A percentile compares a stretch with the other conserved stretches of the same genome.
These are phyloP conservation scores for Penicillium sp. DNA, from an alignment of 2,329 filamentous ascomycete genomes.

Conservation along the genomic window DNA sequence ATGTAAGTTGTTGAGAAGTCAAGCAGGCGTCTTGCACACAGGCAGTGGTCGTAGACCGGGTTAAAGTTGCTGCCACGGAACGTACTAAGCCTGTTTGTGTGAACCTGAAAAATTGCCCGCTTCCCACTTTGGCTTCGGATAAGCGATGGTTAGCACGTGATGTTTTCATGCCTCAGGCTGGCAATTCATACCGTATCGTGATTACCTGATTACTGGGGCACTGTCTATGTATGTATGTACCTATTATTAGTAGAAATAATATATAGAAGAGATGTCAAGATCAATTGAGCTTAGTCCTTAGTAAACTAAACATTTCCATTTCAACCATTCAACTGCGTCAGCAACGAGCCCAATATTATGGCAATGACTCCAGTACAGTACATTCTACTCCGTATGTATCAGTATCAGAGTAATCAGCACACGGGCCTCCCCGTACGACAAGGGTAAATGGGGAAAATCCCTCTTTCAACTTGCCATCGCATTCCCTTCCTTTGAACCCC, in stretches of 20 bases:
- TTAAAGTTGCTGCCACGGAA: conserved; percentile 33
- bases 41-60: conserved; percentile 28
- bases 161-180: conserved; percentile 7
- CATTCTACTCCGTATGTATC: too few relatives aligned
- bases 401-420: too few relatives aligned
- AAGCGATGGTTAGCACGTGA: conserved; percentile 35
- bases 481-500: conserved; percentile 15
- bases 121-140: conserved; percentile 30
- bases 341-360: conserved; percentile 4
- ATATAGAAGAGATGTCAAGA: not conserved
- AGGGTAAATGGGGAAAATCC: conserved; percentile 14
- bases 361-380: not conserved
- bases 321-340: not conserved
- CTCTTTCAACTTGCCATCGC: conserved; percentile 16
- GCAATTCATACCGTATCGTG: not conserved
- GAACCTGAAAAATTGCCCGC: conserved; percentile 31
- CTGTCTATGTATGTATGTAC: too few relatives aligned
- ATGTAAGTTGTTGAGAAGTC: too few relatives aligned
- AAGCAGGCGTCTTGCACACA: conserved; percentile 25
- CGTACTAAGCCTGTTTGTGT: conserved; percentile 33
- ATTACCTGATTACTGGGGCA: not conserved
- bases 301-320: not conserved
- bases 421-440: conserved; percentile 6
- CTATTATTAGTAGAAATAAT: not conserved
- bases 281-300: not conserved